Conservation (phyloP, 768 basidiomycete genomes). For the Rhodotorula toruloides region DNA sequence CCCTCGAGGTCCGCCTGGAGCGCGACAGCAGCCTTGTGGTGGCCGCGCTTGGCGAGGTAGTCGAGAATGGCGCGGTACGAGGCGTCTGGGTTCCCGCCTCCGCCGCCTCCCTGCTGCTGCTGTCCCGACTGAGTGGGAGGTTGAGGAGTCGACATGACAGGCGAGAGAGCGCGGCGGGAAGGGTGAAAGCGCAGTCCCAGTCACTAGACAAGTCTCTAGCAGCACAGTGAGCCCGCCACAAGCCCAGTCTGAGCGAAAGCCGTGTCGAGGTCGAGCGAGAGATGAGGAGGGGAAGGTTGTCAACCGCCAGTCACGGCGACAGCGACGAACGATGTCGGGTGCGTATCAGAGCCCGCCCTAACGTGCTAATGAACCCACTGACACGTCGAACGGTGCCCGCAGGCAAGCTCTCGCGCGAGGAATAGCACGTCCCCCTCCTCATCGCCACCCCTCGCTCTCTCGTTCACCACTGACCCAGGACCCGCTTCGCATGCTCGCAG, state of each 20-base stretch:
- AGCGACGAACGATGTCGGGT: slow-evolving; percentile 14
- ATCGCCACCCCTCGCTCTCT: not conserved
- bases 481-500: not conserved
- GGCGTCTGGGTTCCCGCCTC: slow-evolving; percentile 10
- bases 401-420: slow-evolving; percentile 37
- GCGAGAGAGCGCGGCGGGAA: not conserved
- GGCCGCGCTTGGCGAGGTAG: slow-evolving; percentile 37
- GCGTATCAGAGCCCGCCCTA: not conserved
- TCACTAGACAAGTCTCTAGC: not conserved
- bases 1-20: slow-evolving; percentile 35
- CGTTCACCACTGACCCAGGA: not conserved
- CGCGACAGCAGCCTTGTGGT: slow-evolving; percentile 30
- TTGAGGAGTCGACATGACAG: slow-evolving; percentile 10
- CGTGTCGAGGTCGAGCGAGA: no score
- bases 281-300: no score
- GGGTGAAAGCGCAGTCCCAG: not conserved
- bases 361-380: not conserved
- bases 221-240: not conserved
- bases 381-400: not conserved
- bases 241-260: no score
- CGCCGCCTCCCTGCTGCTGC: no score
- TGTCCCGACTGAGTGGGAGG: not conserved
- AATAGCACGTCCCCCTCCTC: slow-evolving; percentile 19
- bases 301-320: not conserved
- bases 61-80: slow-evolving; percentile 35